Base-by-base conservation (phyloP, 176 grass and related monocot species). In the Chrysopogon serrulatus region DNA sequence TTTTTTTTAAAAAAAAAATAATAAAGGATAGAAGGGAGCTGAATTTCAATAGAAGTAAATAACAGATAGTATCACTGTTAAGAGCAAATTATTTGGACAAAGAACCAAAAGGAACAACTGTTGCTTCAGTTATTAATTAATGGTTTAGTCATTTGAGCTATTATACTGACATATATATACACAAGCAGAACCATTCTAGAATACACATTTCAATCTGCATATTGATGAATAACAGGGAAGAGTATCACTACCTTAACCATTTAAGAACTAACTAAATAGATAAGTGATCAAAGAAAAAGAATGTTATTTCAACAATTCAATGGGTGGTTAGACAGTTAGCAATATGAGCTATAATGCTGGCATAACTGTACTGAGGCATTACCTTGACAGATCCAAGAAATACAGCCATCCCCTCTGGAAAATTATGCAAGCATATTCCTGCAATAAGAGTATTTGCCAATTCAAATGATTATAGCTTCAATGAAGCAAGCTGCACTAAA, bases 311-410 rank as follows among this genome's bases (percentile, higher is more conserved):
- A 36, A 14, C 48, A 80, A 51, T 80, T 36, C 8, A 49, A 73
- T 3, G 5, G 27, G 59, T 57, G 48, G 4, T 63, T n/a, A 47
- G 56, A 11, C 12, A 45, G 12, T 47, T 11, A 47, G 56, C 3
- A 1, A 45, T 63, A 18, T 47, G 13, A 82, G 10, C 15, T 56
- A 32, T 45, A 84, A 37, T 42, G 76, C 33, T 68, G 53, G 67
- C 28, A 83, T 83, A 64, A 74, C 69, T 61, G 51, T 35, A 44
- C 17, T 76, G 80, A 71, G 14, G 48, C 16, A 47, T 74, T 98
- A 98, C 96, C 93, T 98, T 98, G 23, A 93, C 86, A 65, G 96
- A 93, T 79, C 96, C 96, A 88, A 98, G 85, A 93, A 98, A 98
- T 60, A 93, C 89, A 11, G 91, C 93, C 93, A 98, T 98, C 23